Percentiles rank a stretch among this genome's conserved stretches.
These are phyloP conservation scores for Candida mesenterica DNA, from an alignment of 1,139 yeast species.

Conservation along the genomic window DNA sequence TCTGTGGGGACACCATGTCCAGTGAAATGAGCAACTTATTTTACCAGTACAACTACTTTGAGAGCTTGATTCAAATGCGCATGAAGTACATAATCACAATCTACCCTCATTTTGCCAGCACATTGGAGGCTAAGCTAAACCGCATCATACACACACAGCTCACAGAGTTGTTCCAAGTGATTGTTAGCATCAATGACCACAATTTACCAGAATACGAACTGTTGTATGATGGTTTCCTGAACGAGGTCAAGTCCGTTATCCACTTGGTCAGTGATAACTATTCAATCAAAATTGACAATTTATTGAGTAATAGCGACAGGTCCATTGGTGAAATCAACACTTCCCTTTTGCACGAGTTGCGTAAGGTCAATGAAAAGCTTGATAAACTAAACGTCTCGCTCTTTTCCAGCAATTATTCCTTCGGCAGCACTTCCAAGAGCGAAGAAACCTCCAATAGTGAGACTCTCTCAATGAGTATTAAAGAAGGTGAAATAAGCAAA, in stretches of 20 bases:
- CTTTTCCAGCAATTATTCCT: constrained; percentile 25
- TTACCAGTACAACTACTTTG: constrained; percentile 14
- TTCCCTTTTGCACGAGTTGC: constrained; percentile 66
- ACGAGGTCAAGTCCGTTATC: constrained; percentile 38
- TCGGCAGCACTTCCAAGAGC: constrained; percentile 9
- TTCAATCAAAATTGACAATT: constrained; percentile 57
- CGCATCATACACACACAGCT: constrained; percentile 23
- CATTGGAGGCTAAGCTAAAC: constrained; percentile 20
- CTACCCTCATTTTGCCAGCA: constrained; percentile 29
- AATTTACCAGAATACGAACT: constrained; percentile 37
- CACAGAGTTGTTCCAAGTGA: constrained; percentile 22
- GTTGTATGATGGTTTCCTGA: constrained; percentile 31
- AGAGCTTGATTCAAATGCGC: constrained; percentile 18
- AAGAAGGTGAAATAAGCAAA: constrained; percentile 28
- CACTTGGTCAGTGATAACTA: constrained; percentile 43
- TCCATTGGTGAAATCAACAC: constrained; percentile 82
- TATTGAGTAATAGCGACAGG: constrained; percentile 71
- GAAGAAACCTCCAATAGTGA: constrained; percentile 14
- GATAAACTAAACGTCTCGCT: constrained; percentile 51
- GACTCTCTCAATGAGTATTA: constrained; percentile 19
- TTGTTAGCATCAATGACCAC: constrained; percentile 34
- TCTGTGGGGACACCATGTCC: constrained; percentile 2
- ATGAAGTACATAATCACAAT: constrained; percentile 27
- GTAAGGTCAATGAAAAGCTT: constrained; percentile 67
- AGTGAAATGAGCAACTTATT: constrained; percentile 8